Evolutionary conservation across 2,329 filamentous ascomycete species (phyloP).

Genomic region (Cladosporium sp.): DNA sequence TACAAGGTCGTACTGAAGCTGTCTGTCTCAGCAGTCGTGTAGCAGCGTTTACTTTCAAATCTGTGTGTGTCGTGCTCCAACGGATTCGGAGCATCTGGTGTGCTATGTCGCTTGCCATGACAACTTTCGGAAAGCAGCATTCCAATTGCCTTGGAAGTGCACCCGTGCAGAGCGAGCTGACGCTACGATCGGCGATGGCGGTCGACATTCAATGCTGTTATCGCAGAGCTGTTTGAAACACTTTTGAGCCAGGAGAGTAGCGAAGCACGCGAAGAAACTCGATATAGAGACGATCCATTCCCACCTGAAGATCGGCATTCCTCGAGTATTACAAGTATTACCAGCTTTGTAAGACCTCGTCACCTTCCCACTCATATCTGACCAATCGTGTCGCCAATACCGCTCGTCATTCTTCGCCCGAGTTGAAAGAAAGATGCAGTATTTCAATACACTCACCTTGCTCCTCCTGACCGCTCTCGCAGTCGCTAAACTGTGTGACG

Average conservation of each 20-base stretch:
- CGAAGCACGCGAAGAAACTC: not conserved
- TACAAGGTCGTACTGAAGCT: constrained; percentile 2
- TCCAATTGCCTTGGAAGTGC: constrained; percentile 4
- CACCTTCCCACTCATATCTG: not conserved
- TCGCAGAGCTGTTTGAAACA: not conserved
- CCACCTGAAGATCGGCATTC: constrained; percentile 3
- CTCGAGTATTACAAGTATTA: not conserved
- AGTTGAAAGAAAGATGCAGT: not conserved
- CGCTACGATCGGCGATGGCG: not conserved
- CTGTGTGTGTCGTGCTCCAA: not conserved
- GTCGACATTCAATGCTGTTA: not conserved
- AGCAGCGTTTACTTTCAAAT: not conserved
- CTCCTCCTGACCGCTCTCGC: not conserved
- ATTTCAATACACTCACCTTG: not conserved
- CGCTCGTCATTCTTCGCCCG: not conserved
- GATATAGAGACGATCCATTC: constrained; percentile 16
- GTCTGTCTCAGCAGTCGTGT: constrained; percentile 15
- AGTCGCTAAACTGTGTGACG: not conserved
- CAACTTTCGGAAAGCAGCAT: not conserved
- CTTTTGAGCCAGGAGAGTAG: not conserved
- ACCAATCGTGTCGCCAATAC: not conserved
- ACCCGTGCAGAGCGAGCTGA: not conserved
- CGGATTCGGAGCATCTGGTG: not conserved
- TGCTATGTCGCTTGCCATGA: not conserved
- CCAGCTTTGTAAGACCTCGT: not conserved